Evolutionary conservation across 2,329 filamentous ascomycete species (phyloP), one percentile per base, ranked within the genome.

Genomic region (Colletotrichum truncatum): DNA sequence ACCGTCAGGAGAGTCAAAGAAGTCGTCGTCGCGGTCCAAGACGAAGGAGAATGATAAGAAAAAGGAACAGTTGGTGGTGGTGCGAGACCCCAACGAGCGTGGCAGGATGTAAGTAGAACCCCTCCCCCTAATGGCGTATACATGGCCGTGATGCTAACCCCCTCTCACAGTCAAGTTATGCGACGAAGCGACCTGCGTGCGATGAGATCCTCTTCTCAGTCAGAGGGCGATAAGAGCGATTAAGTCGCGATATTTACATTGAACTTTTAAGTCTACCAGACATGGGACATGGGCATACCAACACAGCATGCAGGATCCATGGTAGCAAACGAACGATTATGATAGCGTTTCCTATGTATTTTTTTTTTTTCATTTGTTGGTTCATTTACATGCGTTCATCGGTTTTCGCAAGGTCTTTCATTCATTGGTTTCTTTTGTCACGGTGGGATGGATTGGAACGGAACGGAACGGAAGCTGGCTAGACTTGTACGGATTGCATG

Each of bases 1-100:
- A 26, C 64, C 66, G 8, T 55, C 62, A 3, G 49, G 67, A 4
- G 51, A 67, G 28, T 61, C 55, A 39, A 43, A 59, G 39, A 52
- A 55, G 41, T 48, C 62, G 16, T 61, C 63, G 12, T 61, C 63
- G 11, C 62, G 41, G 30, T 28, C 53, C 16, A 63, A 56, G 16
- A 64, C 49, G 18, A 68, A 67, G 48, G 65, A 68, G 5, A 49
- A 43, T 26, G 67, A 67, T 11, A 67, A 67, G 53, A 68, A 68
- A 56, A 56, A 64, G 52, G 64, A 66, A 18, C 64, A 68, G 55
- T 26, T 68, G 53, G 65, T 68, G 16, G 65, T 68, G 2, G 56
- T 68, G 6, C 60, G 67, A 3, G 62, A 68, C 48, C 67, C 67
- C 26, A 66, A 55, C 16, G 67, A 68, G 23, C 60, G 67, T 18